A percentile compares a stretch with the other conserved stretches of the same genome.
Conservation (phyloP, 495 filamentous ascomycete genomes). For the Aspergillus conjunctus region DNA sequence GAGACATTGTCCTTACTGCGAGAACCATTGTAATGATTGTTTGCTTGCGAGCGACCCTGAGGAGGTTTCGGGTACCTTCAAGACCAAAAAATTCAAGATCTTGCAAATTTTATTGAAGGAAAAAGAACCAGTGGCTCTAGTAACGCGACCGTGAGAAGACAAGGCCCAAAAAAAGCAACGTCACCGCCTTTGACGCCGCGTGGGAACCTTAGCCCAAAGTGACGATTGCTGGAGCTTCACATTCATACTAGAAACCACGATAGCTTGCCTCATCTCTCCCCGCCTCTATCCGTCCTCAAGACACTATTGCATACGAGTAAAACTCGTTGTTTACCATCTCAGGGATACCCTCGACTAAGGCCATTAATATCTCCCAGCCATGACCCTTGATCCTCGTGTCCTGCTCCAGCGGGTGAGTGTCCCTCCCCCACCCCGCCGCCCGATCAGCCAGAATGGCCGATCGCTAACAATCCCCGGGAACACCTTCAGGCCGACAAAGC, state of each 20-base stretch:
- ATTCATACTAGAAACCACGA: too few species aligned
- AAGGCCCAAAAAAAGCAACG: slow-evolving; percentile 1
- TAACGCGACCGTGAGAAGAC: slow-evolving; percentile 3
- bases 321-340: not conserved
- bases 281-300: not conserved
- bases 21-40: too few species aligned
- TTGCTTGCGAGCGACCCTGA: too few species aligned
- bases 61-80: not conserved
- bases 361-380: slow-evolving; percentile 22
- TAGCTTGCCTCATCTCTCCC: slow-evolving; percentile 5
- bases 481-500: slow-evolving; percentile 74
- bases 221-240: slow-evolving; percentile 1
- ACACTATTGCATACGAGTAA: not conserved
- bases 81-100: too few species aligned
- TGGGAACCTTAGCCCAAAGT: slow-evolving; percentile 13
- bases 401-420: slow-evolving; percentile 58
- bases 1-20: slow-evolving; percentile 12
- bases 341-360: not conserved
- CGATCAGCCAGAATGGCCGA: slow-evolving; percentile 29
- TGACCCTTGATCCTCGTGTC: slow-evolving; percentile 57
- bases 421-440: slow-evolving; percentile 22
- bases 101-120: not conserved
- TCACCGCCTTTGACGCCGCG: slow-evolving; percentile 3
- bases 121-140: not conserved
- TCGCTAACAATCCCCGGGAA: slow-evolving; percentile 32